Percentiles rank a stretch among this genome's conserved stretches.
Evolutionary conservation across 2,329 filamentous ascomycete genomes (phyloP).

Genomic region (Pleoardoris graminearum): DNA sequence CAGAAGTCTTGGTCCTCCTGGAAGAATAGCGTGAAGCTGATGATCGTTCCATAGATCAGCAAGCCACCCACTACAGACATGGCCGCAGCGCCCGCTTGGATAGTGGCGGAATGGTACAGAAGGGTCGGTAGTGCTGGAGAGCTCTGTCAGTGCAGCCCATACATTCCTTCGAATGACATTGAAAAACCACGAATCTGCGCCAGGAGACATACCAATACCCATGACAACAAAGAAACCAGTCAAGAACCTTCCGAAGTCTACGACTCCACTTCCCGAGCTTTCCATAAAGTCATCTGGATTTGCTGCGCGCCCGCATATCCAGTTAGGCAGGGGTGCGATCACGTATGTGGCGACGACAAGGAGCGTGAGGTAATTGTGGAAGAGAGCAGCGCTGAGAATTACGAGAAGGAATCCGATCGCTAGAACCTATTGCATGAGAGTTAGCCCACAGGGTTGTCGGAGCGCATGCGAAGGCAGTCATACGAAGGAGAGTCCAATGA

Average conservation of each 20-base stretch:
- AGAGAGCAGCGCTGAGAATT: conserved; percentile 95
- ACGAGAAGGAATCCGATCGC: conserved; percentile 98
- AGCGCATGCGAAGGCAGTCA: conserved; percentile 33
- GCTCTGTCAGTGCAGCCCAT: conserved; percentile 16
- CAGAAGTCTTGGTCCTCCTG: conserved; percentile 96
- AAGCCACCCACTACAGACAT: conserved; percentile 94
- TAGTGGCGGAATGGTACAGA: conserved; percentile 83
- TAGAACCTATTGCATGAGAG: conserved; percentile 66
- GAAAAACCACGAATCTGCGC: neutral
- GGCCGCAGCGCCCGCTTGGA: conserved; percentile 81
- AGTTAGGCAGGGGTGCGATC: conserved; percentile 91
- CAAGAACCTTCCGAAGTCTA: conserved; percentile 91
- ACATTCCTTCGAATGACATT: neutral
- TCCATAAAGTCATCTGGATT: conserved; percentile 97
- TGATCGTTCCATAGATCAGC: conserved; percentile 96
- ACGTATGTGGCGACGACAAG: conserved; percentile 96
- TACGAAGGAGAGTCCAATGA: conserved; percentile 98
- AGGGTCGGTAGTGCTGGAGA: conserved; percentile 78
- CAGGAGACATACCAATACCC: conserved; percentile 78
- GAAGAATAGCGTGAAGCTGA: conserved; percentile 98
- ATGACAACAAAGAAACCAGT: conserved; percentile 96
- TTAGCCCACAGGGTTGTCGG: conserved; percentile 1
- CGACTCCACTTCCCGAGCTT: conserved; percentile 75
- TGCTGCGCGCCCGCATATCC: conserved; percentile 85
- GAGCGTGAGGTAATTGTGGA: conserved; percentile 90